Conservation (phyloP, 495 filamentous ascomycete genomes). For the Clohesyomyces aquaticus region DNA sequence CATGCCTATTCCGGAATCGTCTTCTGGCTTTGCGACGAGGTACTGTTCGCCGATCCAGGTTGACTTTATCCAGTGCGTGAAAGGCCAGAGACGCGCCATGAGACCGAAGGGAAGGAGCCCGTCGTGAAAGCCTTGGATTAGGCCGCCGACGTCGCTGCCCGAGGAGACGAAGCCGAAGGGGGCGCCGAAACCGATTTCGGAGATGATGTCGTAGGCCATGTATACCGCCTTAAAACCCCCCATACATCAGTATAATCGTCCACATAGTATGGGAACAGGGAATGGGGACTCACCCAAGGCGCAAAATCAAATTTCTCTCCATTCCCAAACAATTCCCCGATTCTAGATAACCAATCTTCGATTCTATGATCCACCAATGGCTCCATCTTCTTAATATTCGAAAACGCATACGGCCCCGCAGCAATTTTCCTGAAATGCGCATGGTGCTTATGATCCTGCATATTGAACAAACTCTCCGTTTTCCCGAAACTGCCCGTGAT, state of each 20-base stretch:
- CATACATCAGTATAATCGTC: background rate
- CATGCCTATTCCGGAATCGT: slow-evolving; percentile 57
- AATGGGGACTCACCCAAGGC: too few relatives aligned
- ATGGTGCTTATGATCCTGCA: slow-evolving; percentile 55
- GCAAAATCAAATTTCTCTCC: slow-evolving; percentile 56
- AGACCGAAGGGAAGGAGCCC: slow-evolving; percentile 55
- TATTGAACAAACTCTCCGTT: slow-evolving; percentile 55
- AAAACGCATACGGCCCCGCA: slow-evolving; percentile 49
- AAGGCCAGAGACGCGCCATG: slow-evolving; percentile 56
- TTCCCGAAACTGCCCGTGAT: slow-evolving; percentile 57
- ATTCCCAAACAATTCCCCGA: slow-evolving; percentile 37
- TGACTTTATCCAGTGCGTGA: slow-evolving; percentile 57
- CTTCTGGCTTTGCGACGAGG: slow-evolving; percentile 59
- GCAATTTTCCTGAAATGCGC: slow-evolving; percentile 53
- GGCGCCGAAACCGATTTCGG: slow-evolving; percentile 64
- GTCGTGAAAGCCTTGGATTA: slow-evolving; percentile 58
- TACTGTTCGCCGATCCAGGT: slow-evolving; percentile 57
- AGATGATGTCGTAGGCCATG: slow-evolving; percentile 68
- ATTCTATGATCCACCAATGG: slow-evolving; percentile 31
- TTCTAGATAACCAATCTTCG: slow-evolving; percentile 53
- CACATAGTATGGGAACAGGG: too few relatives aligned
- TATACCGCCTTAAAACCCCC: slow-evolving; percentile 39
- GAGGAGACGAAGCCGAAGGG: slow-evolving; percentile 64
- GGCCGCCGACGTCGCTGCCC: slow-evolving; percentile 60
- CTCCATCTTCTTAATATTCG: slow-evolving; percentile 41